Evolutionary conservation across 371 early-diverging fungal species (phyloP).

Genomic region (Mortierella sp.): DNA sequence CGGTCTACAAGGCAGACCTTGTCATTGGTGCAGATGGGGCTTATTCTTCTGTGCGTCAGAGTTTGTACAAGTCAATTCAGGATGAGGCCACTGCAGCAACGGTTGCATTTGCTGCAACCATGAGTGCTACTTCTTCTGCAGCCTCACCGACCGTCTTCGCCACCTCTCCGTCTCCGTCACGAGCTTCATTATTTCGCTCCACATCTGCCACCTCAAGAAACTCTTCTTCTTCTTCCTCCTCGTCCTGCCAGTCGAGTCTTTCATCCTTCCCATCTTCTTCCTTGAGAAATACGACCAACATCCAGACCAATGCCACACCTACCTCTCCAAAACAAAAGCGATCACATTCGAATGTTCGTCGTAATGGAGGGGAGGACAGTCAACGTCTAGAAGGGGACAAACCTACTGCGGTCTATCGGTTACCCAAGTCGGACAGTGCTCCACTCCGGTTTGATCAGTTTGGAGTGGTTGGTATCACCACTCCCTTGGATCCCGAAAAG

Average conservation of each 20-base stretch:
- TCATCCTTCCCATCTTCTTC: too few species aligned
- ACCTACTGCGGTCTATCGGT: neutral
- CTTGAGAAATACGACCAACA: too few species aligned
- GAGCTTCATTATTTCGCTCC: neutral
- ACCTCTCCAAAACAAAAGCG: neutral
- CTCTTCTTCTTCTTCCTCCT: slow-evolving; percentile 1
- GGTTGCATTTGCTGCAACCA: neutral
- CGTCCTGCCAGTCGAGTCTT: neutral
- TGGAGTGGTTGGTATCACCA: slow-evolving; percentile 29
- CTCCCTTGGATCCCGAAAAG: slow-evolving; percentile 20
- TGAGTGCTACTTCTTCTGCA: too few species aligned
- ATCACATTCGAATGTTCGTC: neutral
- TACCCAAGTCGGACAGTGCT: slow-evolving; percentile 27
- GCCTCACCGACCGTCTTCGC: too few species aligned
- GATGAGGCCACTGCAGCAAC: neutral
- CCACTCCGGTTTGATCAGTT: slow-evolving; percentile 39
- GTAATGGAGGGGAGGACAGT: neutral
- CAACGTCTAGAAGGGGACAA: neutral
- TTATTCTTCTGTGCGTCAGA: slow-evolving; percentile 38
- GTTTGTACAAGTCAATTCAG: slow-evolving; percentile 24
- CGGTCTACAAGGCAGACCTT: slow-evolving; percentile 24
- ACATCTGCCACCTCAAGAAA: neutral
- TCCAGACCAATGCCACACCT: too few species aligned
- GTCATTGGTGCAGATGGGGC: slow-evolving; percentile 45
- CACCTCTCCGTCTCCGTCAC: too few species aligned